These are phyloP conservation scores for Combretum micranthum DNA, from an alignment of 345 rosid species.

Conservation along the genomic window DNA sequence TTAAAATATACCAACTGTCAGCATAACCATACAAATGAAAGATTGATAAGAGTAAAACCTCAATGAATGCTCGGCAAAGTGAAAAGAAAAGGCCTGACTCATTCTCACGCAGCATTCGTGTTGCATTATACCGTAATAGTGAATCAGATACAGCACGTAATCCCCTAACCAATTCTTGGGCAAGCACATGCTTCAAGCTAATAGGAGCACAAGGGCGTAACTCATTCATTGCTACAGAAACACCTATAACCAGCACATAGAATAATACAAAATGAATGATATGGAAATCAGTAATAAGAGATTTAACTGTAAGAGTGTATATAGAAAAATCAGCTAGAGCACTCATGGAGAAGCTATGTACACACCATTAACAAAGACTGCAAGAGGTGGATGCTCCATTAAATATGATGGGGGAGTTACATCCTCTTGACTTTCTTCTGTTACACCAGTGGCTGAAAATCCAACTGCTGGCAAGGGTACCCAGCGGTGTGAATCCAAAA, in stretches of 20 bases:
- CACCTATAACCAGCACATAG: slow-evolving; percentile 41
- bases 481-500: slow-evolving; percentile 97
- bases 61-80: slow-evolving; percentile 83
- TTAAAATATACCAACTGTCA: background rate
- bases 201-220: slow-evolving; percentile 85
- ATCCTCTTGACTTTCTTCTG: slow-evolving; percentile 74
- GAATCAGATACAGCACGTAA: slow-evolving; percentile 80
- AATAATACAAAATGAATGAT: background rate
- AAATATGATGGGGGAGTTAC: slow-evolving; percentile 87
- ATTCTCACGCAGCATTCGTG: slow-evolving; percentile 83
- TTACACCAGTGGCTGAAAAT: slow-evolving; percentile 48
- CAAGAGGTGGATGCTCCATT: slow-evolving; percentile 99
- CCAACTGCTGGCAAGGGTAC: slow-evolving; percentile 91
- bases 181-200: slow-evolving; percentile 69
- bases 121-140: slow-evolving; percentile 71
- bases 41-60: slow-evolving; percentile 31
- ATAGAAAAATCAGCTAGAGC: no score
- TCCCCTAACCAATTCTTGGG: slow-evolving; percentile 74
- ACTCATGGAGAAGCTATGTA: background rate
- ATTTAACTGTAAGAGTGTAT: no score
- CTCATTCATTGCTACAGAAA: slow-evolving; percentile 90
- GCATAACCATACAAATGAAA: background rate
- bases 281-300: background rate
- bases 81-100: slow-evolving; percentile 81
- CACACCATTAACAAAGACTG: slow-evolving; percentile 87